Evolutionary conservation across 1,284 basidiomycete genomes (phyloP), one percentile per base, ranked within the genome.

Genomic region (Wolfiporia cocos): DNA sequence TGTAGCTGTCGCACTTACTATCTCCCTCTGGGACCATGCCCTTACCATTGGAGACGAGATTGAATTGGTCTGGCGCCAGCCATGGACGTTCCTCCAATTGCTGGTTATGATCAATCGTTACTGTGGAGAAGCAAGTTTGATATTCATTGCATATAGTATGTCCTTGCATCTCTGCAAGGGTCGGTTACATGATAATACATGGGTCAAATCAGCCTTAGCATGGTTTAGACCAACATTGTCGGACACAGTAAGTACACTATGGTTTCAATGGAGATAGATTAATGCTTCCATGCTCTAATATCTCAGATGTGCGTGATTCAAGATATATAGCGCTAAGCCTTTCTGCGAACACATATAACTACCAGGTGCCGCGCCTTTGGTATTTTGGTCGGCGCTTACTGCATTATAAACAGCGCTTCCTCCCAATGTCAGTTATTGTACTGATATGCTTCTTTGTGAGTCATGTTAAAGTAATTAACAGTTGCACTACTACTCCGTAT

Each of bases 131-230:
- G 17, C 21, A 6, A 23, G 28, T 32, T 4, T 39, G 21, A 19
- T 39, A n/a, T 39, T 39, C 23, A 15, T 39, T 32, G 38, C 30
- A 22, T 30, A 31, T 20, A 17, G 38, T 32, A 17, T 31, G 38
- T 5, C 22, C 14, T 36, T 7, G 6, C 17, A 10, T 11, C 5
- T 22, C 9, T 34, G 11, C 21, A 10, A 17, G 6, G 34, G 5
- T 36, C 5, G 11, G 17, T 21, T 19, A 22, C 12, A 23, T 20
- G 7, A 23, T 20, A 36, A 6, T 10, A 10, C 11, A 5, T 22
- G 17, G 11, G 17, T 17, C 7, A 36, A 19, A 10, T 6, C 9
- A 20, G 32, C 26, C 26, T 10, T 12, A 15, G 37, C 6, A 29
- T 12, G n/a, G 11, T 7, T 34, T 7, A 17, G 32, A 18, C 9